Conservation (phyloP, 352 stramenopile genomes). For the Pythium myriotylum region DNA sequence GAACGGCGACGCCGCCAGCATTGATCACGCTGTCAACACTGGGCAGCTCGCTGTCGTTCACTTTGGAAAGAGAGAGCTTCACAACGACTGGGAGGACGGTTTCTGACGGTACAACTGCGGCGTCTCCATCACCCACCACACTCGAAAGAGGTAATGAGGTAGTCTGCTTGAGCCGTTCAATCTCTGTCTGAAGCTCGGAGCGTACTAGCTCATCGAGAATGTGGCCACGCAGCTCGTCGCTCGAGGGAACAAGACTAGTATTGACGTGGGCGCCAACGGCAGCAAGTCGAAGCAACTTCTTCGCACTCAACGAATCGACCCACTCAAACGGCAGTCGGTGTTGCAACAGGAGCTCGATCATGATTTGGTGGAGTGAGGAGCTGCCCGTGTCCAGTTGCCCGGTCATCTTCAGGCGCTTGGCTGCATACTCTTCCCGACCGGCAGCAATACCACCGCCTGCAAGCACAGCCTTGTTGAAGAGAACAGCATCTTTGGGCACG, state of each 20-base stretch:
- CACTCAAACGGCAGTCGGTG: conserved; percentile 69
- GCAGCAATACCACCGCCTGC: conserved; percentile 7
- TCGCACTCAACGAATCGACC: conserved; percentile 52
- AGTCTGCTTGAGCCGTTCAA: conserved; percentile 43
- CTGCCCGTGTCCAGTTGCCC: conserved; percentile 18
- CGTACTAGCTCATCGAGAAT: conserved; percentile 46
- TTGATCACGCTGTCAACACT: conserved; percentile 41
- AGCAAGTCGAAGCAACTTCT: conserved; percentile 48
- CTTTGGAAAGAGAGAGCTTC: conserved; percentile 32
- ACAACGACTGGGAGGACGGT: conserved; percentile 39
- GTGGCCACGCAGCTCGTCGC: conserved; percentile 40
- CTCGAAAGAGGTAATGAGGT: conserved; percentile 1
- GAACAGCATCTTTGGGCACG: conserved; percentile 52
- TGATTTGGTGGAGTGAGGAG: conserved; percentile 31
- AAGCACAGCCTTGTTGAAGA: conserved; percentile 25
- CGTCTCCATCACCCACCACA: not conserved
- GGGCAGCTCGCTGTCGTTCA: conserved; percentile 16
- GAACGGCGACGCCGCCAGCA: conserved; percentile 39
- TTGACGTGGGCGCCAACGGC: conserved; percentile 16
- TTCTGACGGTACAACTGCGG: not conserved
- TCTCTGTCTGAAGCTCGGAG: conserved; percentile 34
- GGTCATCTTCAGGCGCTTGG: conserved; percentile 21
- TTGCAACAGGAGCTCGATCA: conserved; percentile 68
- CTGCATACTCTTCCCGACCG: conserved; percentile 9
- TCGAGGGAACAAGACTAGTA: conserved; percentile 32